Evolutionary conservation across 2,329 filamentous ascomycete genomes (phyloP).

Genomic region (Colletotrichum coccodes): DNA sequence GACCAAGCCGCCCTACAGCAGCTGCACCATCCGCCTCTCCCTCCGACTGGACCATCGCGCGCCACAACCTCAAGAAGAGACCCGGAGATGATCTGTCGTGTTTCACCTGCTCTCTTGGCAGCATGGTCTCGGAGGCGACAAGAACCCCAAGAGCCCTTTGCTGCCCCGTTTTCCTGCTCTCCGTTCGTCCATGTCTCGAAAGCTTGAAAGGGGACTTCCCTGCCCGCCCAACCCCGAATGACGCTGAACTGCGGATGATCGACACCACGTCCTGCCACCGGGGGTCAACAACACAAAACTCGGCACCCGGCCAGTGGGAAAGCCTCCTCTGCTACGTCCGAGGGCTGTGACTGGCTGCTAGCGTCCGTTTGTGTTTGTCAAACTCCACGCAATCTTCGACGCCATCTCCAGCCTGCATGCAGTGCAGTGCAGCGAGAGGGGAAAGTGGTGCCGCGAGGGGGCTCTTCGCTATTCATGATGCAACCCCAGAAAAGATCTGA

Average conservation of each 20-base stretch:
- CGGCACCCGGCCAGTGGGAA: background rate
- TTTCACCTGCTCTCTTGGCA: constrained; percentile 20
- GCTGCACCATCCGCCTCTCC: background rate
- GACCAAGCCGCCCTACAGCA: background rate
- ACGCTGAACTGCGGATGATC: constrained; percentile 27
- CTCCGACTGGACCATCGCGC: background rate
- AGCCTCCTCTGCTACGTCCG: background rate
- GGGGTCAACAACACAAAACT: background rate
- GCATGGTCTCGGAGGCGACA: background rate
- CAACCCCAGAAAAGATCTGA: background rate
- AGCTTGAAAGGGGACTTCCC: background rate
- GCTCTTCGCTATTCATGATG: background rate
- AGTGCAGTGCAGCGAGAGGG: background rate
- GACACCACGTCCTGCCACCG: constrained; percentile 12
- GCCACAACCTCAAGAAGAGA: background rate
- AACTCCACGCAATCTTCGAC: background rate
- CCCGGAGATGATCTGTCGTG: constrained; percentile 16
- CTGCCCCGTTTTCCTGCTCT: background rate
- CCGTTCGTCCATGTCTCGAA: background rate
- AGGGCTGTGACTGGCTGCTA: background rate
- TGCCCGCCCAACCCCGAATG: constrained; percentile 2
- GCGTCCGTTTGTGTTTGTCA: background rate
- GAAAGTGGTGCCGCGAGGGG: background rate
- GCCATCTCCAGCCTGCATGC: background rate
- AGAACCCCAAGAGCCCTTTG: background rate